Base-by-base conservation (phyloP, 2,329 filamentous ascomycete species). In the Sarocladiaceae sp. region DNA sequence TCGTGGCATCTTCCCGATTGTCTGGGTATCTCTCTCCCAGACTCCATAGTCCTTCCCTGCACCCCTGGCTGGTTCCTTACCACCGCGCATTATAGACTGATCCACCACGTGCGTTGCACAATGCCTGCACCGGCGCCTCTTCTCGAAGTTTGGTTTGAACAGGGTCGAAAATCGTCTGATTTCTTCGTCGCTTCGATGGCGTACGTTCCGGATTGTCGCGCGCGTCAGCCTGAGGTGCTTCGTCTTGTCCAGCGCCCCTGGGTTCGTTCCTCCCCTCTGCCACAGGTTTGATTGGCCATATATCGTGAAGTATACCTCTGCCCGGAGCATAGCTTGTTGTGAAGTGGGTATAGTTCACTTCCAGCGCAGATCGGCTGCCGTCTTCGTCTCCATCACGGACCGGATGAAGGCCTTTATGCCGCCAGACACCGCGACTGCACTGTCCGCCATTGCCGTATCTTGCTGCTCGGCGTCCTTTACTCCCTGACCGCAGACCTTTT, bases 361-460 rank as follows among this genome's bases (percentile, higher is more conserved):
- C 81, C 81, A 85, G 60, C 80, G 71, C 29, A 84, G 70, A 62
- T 80, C 77, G 20, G 67, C 67, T 23, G 69, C 68, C 28, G 83
- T 66, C 60, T 83, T 83, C 37, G 69, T 63, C 56, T 84, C 77
- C 63, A 88, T 71, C 13, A 77, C 74, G 48, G 83, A 80, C 57
- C 83, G 79, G 53, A 88, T 74, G 62, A 88, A 84, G 18, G 73
- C 71, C 60, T 76, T 78, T 64, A 87, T 69, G 57, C 77, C 18
- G 39, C 57, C 64, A 65, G 11, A 62, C 11, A 49, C 64, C 11
- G 22, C 22, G 23, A 48, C 44, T 4, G 44, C 26, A 36, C 74
- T 69, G 54, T 78, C 79, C 51, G 70, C 68, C 66, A 79, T 73
- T 17, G 65, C 60, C 55, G 67, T 71, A 54, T 79, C 76, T 33